These are phyloP conservation scores for Xanthoconium stramineum DNA, from an alignment of 768 basidiomycete species.

Conservation along the genomic window DNA sequence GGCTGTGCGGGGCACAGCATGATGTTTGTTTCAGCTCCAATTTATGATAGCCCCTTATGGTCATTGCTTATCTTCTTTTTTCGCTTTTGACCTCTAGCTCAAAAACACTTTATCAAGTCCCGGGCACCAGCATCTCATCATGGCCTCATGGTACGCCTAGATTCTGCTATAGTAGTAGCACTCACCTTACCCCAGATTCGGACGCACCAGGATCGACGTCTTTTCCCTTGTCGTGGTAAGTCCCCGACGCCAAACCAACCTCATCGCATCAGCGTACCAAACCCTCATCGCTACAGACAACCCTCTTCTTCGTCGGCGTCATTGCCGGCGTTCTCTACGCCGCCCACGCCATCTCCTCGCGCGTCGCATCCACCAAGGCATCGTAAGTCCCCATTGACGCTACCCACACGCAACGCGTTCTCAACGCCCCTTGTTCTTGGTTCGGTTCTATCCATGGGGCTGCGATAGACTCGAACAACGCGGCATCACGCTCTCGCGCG, in stretches of 20 bases:
- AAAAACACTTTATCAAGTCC: too few relatives aligned
- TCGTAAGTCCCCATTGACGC: slow-evolving; percentile 38
- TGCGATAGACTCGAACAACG: slow-evolving; percentile 42
- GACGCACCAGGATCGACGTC: slow-evolving; percentile 14
- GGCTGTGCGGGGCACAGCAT: too few relatives aligned
- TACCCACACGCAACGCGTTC: background rate
- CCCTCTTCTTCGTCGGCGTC: slow-evolving; percentile 44
- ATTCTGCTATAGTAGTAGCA: background rate
- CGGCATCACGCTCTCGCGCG: slow-evolving; percentile 55
- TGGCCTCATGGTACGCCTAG: slow-evolving; percentile 16
- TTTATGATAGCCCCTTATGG: too few relatives aligned
- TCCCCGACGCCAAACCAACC: background rate
- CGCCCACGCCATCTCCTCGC: slow-evolving; percentile 38
- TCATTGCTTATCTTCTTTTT: background rate
- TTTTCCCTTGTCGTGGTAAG: slow-evolving; percentile 17
- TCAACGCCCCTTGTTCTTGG: background rate
- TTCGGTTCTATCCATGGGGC: too few relatives aligned
- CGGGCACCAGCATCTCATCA: background rate
- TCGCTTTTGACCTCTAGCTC: too few relatives aligned
- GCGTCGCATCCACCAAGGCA: slow-evolving; percentile 49
- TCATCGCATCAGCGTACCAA: too few relatives aligned
- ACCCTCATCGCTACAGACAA: slow-evolving; percentile 25
- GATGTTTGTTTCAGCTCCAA: too few relatives aligned
- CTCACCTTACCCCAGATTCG: too few relatives aligned
- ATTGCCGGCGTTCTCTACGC: slow-evolving; percentile 42